Evolutionary conservation across 768 basidiomycete genomes (phyloP), one percentile per base, ranked within the genome.

Genomic region (Leccinum incarnatum): DNA sequence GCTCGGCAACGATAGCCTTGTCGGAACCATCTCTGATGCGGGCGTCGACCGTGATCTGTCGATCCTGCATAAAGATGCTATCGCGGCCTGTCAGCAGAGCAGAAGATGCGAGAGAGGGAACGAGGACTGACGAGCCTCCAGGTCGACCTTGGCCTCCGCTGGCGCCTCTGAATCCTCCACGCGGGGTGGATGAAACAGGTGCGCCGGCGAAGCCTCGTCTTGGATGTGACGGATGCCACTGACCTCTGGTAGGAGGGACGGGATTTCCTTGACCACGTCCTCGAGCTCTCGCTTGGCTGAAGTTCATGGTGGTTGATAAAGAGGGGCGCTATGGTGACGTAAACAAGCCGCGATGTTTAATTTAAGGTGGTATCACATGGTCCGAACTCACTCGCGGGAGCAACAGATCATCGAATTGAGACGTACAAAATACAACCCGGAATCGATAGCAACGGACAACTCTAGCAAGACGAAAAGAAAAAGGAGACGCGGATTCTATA

Each of bases 41-140:
- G 53, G 79, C 74, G 59, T 84, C 79, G 49, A 91, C 67, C n/a
- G 79, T 76, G 60, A 61, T 82, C 74, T 71, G 67, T 62, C 62
- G 63, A 54, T 64, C 68, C 36, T 69, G 69, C 51, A 71, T 71
- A 66, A 79, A 81, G 55, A 64, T 63, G 25, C 58, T 53, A 34
- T 11, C 27, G 37, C 37, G 15, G 10, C 1, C 12, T 0, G 23
- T 55, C 36, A 58, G 46, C 29, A 42, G 17, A 27, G 21, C 5
- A 17, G 12, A 1, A 27, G 0, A 9, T 27, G 51, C 9, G 52
- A 21, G 5, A 6, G 14, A 4, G 14, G 1, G 47, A 11, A 36
- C 62, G 50, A 27, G 51, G 51, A 46, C 73, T 54, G 50, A 65
- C 60, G 65, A 64, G 54, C 67, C 63, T 1, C 63, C 59, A 29